phyloP scores from a whole-genome alignment of 1,284 basidiomycete species.

The Entoloma clypeatum region DNA sequence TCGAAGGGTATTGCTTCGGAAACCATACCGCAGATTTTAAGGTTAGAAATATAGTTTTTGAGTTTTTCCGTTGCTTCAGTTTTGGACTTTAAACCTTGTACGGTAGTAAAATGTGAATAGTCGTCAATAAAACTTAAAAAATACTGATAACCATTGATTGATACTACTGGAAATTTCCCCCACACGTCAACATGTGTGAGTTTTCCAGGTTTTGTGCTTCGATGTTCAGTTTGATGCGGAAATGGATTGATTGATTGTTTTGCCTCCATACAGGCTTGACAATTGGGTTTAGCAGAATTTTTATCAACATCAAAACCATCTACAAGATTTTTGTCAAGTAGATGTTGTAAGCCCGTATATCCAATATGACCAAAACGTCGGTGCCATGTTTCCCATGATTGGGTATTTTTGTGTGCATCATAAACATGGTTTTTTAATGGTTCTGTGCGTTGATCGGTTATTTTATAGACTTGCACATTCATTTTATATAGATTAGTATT shows the following conservation, averaged over 20 bases:
- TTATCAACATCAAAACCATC: background rate
- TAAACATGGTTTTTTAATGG: background rate
- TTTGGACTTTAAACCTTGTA: background rate
- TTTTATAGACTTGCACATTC: background rate
- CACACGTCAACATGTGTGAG: background rate
- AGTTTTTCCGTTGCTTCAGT: background rate
- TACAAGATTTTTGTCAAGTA: conserved; percentile 1
- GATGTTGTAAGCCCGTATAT: background rate
- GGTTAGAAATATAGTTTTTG: background rate
- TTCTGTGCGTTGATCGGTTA: background rate
- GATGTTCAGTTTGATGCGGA: background rate
- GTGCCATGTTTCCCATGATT: background rate
- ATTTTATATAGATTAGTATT: background rate
- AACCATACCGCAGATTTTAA: background rate
- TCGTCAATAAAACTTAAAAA: background rate
- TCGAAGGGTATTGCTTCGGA: background rate
- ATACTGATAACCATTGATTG: background rate
- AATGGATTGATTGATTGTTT: background rate
- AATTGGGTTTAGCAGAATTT: background rate
- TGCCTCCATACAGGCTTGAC: conserved; percentile 5
- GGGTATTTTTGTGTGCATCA: background rate
- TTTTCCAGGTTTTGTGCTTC: background rate
- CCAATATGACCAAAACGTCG: background rate
- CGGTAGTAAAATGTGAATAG: background rate
- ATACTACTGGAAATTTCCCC: background rate